Conservation (phyloP, 257 asterid species). For the Cynanchum wilfordii region DNA sequence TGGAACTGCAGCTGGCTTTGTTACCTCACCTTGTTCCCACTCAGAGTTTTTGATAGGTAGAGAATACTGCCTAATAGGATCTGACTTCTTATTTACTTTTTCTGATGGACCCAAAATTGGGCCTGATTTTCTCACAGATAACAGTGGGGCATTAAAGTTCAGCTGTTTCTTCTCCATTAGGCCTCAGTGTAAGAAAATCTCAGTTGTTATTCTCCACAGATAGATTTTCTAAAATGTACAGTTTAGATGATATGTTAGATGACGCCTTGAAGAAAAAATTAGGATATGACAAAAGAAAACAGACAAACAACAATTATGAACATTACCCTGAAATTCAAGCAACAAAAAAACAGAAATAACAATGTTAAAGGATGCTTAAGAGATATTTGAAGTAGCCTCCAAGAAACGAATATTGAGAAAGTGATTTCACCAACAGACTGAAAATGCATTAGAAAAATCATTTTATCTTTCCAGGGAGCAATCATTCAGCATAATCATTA, state of each 20-base stretch:
- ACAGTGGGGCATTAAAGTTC: constrained; percentile 72
- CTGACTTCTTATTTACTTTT: constrained; percentile 33
- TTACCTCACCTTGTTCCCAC: constrained; percentile 43
- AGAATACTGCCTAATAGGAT: constrained; percentile 33
- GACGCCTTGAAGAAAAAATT: neutral
- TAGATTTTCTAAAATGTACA: constrained; percentile 1
- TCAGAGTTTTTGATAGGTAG: constrained; percentile 31
- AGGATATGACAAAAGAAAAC: neutral
- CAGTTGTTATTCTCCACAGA: constrained; percentile 7
- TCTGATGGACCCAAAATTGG: constrained; percentile 43
- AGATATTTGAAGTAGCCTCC: no score
- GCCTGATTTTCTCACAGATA: constrained; percentile 60
- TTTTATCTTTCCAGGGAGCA: no score
- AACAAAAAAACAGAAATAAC: neutral
- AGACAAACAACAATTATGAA: neutral
- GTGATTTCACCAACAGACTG: no score
- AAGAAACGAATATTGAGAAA: no score
- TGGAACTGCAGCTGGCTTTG: constrained; percentile 81
- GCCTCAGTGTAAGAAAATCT: neutral
- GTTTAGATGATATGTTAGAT: constrained; percentile 4
- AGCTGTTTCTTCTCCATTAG: constrained; percentile 77
- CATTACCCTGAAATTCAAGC: neutral
- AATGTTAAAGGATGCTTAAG: neutral
- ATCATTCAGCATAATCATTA: no score
- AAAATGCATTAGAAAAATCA: no score